A percentile compares a stretch with the other conserved stretches of the same genome.
Conservation (phyloP, 108 stramenopile genomes). For the Chaetoceros muelleri region DNA sequence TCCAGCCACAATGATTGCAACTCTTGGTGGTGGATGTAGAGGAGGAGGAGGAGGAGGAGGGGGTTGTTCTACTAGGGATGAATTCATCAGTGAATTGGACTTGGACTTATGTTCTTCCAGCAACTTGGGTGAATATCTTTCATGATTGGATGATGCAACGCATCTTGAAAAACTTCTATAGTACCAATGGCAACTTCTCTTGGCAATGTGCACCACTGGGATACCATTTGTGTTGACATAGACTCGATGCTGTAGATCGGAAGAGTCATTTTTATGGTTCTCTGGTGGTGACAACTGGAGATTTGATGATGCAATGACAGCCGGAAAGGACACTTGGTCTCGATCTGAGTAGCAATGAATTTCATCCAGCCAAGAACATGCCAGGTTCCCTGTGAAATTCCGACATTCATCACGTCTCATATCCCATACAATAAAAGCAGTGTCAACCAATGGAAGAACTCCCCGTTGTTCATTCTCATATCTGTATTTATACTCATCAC, state of each 20-base stretch:
- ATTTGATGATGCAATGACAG: background rate
- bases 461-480: background rate
- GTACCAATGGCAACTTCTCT: conserved; percentile 9
- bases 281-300: background rate
- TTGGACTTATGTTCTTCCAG: too few relatives aligned
- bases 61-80: too few relatives aligned
- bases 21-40: too few relatives aligned
- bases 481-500: background rate
- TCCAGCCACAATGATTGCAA: background rate
- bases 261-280: background rate
- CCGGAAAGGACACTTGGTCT: conserved; percentile 17
- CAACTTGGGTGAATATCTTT: too few relatives aligned
- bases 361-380: conserved; percentile 16
- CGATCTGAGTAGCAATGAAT: conserved; percentile 21
- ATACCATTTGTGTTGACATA: background rate
- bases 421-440: conserved; percentile 10
- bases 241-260: too few relatives aligned
- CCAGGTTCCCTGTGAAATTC: conserved; percentile 7
- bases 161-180: conserved; percentile 1
- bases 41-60: too few relatives aligned
- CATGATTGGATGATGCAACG: too few relatives aligned
- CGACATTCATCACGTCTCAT: conserved; percentile 4
- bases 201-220: conserved; percentile 1
- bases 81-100: too few relatives aligned
- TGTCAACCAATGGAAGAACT: conserved; percentile 7